Conservation (phyloP, 805 yeast species). For the Candida jianshihensis region DNA sequence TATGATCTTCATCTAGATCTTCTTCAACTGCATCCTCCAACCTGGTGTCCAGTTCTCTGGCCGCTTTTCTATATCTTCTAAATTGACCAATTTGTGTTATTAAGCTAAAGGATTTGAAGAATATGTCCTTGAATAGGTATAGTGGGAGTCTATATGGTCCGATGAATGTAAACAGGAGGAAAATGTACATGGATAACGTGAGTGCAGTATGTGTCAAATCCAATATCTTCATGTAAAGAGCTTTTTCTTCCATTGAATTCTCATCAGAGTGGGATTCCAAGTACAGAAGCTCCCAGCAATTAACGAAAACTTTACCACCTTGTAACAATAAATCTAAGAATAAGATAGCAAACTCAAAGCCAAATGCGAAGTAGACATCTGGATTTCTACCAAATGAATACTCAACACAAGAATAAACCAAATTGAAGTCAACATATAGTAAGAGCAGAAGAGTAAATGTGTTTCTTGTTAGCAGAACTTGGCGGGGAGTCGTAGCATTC, state of each 20-base stretch:
- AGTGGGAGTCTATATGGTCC: conserved; percentile 38
- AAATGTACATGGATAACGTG: conserved; percentile 40
- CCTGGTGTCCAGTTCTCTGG: conserved; percentile 56
- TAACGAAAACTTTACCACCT: conserved; percentile 40
- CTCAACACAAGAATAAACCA: conserved; percentile 51
- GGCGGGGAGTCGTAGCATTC: conserved; percentile 27
- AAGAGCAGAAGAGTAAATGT: conserved; percentile 39
- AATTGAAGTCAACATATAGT: conserved; percentile 40
- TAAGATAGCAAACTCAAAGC: conserved; percentile 67
- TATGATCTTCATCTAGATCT: conserved; percentile 55
- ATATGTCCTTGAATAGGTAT: conserved; percentile 43
- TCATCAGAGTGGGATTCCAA: conserved; percentile 44
- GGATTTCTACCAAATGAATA: conserved; percentile 33
- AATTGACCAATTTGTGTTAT: conserved; percentile 31
- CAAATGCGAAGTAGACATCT: conserved; percentile 57
- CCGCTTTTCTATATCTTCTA: conserved; percentile 33
- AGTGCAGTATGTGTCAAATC: conserved; percentile 44
- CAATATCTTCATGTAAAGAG: conserved; percentile 48
- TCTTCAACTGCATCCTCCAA: conserved; percentile 52
- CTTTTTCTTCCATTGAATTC: conserved; percentile 67
- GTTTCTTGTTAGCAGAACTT: conserved; percentile 32
- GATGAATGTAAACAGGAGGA: conserved; percentile 39
- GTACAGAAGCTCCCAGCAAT: conserved; percentile 49
- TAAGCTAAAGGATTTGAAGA: conserved; percentile 28
- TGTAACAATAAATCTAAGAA: conserved; percentile 45